Evolutionary conservation across 495 filamentous ascomycete species (phyloP), one percentile per base, ranked within the genome.

Genomic region (Parathielavia hyrcaniae): DNA sequence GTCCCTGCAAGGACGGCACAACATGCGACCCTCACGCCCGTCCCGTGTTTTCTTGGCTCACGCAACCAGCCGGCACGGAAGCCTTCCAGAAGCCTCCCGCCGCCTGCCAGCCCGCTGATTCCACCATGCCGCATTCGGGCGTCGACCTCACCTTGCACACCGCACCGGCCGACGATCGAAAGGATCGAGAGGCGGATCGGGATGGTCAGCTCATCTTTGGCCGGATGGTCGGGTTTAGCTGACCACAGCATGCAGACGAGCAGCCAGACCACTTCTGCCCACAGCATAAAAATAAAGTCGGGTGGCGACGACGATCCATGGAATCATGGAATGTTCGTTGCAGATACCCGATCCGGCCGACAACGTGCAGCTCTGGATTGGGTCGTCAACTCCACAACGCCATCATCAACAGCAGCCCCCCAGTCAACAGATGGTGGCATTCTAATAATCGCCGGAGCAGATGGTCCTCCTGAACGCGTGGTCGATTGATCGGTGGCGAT

Each of bases 11-110:
- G 50, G 13, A 43, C 50, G 50, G 50, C 51, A 54, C 51, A 34
- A 16, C 32, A 43, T 53, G 50, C 50, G 43, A 52, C 50, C 54
- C n/a, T 40, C 36, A 41, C 35, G 9, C 23, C 32, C 9, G 22
- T 23, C 35, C 34, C 34, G 5, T 17, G 10, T 49, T 12, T 17
- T 34, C 47, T 50, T 50, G 26, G 47, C 47, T 12, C 46, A 38
- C 34, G 34, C 50, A 54, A 54, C 12, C 52, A 19, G 22, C 13
- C 44, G n/a, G 17, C 1, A 8, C 5, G 39, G 50, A 59, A 59
- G 19, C 41, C 58, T 60, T 60, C 58, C 49, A 44, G 58, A 60
- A 60, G 36, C 20, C n/a, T 53, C 54, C 38, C 22, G 38, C 17
- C 8, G 30, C 40, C 26, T 3, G 26, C 26, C 6, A 47, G 13